These are phyloP conservation scores for Trichomonascaceae sp. DNA, from an alignment of 1,139 yeast species.

Conservation along the genomic window DNA sequence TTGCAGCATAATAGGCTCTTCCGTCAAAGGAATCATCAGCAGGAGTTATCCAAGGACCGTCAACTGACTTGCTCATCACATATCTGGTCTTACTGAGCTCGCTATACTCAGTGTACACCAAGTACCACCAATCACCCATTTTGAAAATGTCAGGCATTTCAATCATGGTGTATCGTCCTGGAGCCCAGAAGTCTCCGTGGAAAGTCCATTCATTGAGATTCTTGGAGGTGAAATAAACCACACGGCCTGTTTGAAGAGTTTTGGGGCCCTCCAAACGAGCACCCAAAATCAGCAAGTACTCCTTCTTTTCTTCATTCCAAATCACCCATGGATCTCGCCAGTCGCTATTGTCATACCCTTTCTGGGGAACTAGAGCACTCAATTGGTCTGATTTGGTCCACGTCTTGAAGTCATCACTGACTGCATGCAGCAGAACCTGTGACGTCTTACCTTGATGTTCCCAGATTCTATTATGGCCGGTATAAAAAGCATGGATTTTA, in stretches of 20 bases:
- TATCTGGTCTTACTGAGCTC: conserved; percentile 11
- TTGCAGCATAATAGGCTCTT: conserved; percentile 10
- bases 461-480: conserved; percentile 12
- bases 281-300: conserved; percentile 9
- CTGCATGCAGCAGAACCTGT: conserved; percentile 9
- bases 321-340: conserved; percentile 12
- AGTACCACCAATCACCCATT: conserved; percentile 11
- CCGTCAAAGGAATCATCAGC: conserved; percentile 11
- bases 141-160: conserved; percentile 12
- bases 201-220: conserved; percentile 8
- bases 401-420: conserved; percentile 9
- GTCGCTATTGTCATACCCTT: conserved; percentile 9
- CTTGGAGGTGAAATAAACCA: conserved; percentile 10
- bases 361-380: conserved; percentile 4
- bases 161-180: conserved; percentile 9
- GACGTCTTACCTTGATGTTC: conserved; percentile 9
- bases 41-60: conserved; percentile 12
- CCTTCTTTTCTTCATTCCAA: conserved; percentile 9
- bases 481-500: conserved; percentile 8
- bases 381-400: conserved; percentile 8
- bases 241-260: conserved; percentile 11
- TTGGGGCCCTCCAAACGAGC: conserved; percentile 10
- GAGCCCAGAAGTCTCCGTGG: conserved; percentile 11
- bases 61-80: conserved; percentile 10
- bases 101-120: conserved; percentile 12